Base-by-base conservation (phyloP, 805 yeast genomes). In the Metschnikowia koreensis region DNA sequence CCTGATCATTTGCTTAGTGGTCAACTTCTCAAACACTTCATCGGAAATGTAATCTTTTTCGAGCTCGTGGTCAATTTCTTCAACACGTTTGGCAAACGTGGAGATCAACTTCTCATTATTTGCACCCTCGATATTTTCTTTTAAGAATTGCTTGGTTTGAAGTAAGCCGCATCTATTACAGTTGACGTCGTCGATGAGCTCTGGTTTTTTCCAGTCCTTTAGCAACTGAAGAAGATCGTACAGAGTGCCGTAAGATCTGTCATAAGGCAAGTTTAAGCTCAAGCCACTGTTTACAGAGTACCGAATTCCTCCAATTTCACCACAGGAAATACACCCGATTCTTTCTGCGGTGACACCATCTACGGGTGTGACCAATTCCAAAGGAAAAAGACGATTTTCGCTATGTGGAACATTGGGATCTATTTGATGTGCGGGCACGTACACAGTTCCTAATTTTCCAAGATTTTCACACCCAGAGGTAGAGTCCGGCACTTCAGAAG, bases 261-360 rank as follows among this genome's bases (percentile, higher is more conserved):
- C 66, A 37, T 66, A 66, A 0, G 93, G 92, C 45, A 88, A 71
- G 55, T 85, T 87, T 58, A 88, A 75, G 58, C 88, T 83, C 46
- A 88, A 66, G 0, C 94, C 93, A 60, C 89, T 82, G 48, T 84
- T 78, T 0, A 89, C 88, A 1, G 94, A 86, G 57, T 85, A 86
- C 54, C 97, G 78, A 15, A 92, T 84, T 2, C 97, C 97, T 49
- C 97, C 97, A 67, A 84, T 89, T 62, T 93, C 97, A 52, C 97
- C 97, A 77, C 98, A 93, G 13, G 76, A 76, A 47, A 89, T 76
- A 66, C 98, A 93, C 0, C 97, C 97, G 46, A 93, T 91, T 61
- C 97, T 77, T 62, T 89, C 96, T 7, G 91, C 93, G 28, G 85
- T 80, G 3, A 88, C 72, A 2, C 98, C 98, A 70, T 93, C 98